Conservation (phyloP, 2,329 filamentous ascomycete genomes). For the Didymosphaeria variabile region DNA sequence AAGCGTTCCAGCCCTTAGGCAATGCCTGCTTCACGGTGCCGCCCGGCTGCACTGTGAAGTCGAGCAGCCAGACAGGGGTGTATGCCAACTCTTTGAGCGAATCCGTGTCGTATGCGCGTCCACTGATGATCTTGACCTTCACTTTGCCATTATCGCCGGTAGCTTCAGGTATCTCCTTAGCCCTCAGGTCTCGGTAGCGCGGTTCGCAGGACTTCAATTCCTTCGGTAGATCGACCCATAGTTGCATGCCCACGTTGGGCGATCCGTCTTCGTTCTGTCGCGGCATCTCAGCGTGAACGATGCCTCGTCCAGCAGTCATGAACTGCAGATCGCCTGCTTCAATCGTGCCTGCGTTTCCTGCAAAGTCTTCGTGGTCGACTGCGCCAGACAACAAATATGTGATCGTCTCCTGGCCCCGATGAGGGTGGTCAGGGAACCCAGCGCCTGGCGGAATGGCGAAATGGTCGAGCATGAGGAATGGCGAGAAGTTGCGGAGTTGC, state of each 20-base stretch:
- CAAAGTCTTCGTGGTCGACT: conserved; percentile 92
- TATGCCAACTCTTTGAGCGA: conserved; percentile 91
- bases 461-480: conserved; percentile 94
- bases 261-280: conserved; percentile 77
- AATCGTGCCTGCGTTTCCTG: conserved; percentile 84
- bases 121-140: conserved; percentile 88
- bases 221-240: conserved; percentile 92
- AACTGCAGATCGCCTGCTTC: conserved; percentile 91
- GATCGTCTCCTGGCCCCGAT: conserved; percentile 86
- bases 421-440: conserved; percentile 88
- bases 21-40: conserved; percentile 78
- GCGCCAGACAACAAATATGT: conserved; percentile 88
- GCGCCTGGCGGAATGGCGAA: conserved; percentile 82
- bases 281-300: conserved; percentile 97
- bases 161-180: conserved; percentile 80
- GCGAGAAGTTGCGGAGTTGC: conserved; percentile 83
- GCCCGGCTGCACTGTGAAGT: conserved; percentile 81
- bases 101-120: conserved; percentile 83
- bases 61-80: conserved; percentile 95
- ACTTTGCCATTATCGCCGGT: conserved; percentile 77
- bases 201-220: conserved; percentile 88
- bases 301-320: conserved; percentile 93
- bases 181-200: conserved; percentile 85
- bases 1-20: conserved; percentile 86
- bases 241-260: conserved; percentile 85